These are phyloP conservation scores for Leptographium wingfieldii DNA, from an alignment of 2,329 filamentous ascomycete species.

Conservation along the genomic window DNA sequence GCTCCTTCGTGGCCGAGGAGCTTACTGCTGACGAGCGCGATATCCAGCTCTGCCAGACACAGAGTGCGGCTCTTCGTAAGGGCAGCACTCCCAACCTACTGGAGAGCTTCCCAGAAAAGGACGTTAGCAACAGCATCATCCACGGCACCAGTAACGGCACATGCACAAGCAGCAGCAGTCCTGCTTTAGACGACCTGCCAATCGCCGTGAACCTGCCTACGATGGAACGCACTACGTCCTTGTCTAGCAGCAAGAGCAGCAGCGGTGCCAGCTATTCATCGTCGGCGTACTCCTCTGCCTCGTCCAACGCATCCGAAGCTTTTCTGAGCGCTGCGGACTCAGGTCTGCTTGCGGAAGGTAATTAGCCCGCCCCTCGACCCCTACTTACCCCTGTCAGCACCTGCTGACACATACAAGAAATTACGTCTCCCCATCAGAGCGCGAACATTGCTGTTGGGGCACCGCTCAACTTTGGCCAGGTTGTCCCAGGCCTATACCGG, in stretches of 20 bases:
- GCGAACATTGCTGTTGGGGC: slow-evolving; percentile 14
- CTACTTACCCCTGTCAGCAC: neutral
- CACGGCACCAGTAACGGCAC: neutral
- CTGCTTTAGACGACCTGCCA: neutral
- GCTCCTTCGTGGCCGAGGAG: slow-evolving; percentile 11
- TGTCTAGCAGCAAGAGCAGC: slow-evolving; percentile 4
- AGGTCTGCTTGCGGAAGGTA: slow-evolving; percentile 2
- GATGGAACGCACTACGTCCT: neutral
- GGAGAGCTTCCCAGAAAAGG: neutral
- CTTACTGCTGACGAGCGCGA: slow-evolving; percentile 8
- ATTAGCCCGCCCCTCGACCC: neutral
- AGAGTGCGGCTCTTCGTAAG: neutral
- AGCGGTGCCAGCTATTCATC: slow-evolving; percentile 8
- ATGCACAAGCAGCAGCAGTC: neutral
- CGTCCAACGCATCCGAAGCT: slow-evolving; percentile 1
- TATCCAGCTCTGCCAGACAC: neutral
- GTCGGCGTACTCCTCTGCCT: slow-evolving; percentile 2
- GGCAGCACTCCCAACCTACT: neutral
- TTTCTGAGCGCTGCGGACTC: neutral
- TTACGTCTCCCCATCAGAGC: neutral
- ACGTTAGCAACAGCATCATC: neutral
- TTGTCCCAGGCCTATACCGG: slow-evolving; percentile 64
- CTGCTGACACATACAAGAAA: neutral
- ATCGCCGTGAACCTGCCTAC: neutral
- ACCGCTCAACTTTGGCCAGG: slow-evolving; percentile 64